Evolutionary conservation across 2,329 filamentous ascomycete species (phyloP).

Genomic region (Fusarium redolens): DNA sequence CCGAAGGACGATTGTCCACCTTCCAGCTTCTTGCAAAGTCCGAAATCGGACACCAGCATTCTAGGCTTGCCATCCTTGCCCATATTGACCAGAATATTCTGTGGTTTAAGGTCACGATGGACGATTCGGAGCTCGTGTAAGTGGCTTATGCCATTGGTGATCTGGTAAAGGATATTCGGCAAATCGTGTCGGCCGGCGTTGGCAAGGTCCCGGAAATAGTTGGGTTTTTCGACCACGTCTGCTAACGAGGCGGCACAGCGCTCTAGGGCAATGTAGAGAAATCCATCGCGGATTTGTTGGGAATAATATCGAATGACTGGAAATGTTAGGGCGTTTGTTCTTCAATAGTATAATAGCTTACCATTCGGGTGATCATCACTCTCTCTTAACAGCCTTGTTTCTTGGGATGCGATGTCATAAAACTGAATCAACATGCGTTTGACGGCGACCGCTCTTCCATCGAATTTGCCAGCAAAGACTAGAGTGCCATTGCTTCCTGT

Average conservation of each 20-base stretch:
- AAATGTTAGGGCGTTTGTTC: conserved; percentile 25
- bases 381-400: conserved; percentile 89
- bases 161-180: conserved; percentile 84
- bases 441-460: conserved; percentile 91
- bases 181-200: conserved; percentile 79
- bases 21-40: conserved; percentile 95
- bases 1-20: conserved; percentile 94
- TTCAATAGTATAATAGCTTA: conserved; percentile 46
- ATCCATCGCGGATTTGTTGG: conserved; percentile 87
- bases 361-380: conserved; percentile 94
- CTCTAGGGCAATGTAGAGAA: conserved; percentile 96
- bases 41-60: conserved; percentile 97
- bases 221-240: conserved; percentile 85
- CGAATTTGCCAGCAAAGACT: conserved; percentile 94
- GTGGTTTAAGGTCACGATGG: conserved; percentile 95
- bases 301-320: conserved; percentile 94
- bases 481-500: conserved; percentile 97
- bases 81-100: conserved; percentile 91
- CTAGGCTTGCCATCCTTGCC: conserved; percentile 77
- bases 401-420: conserved; percentile 93
- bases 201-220: conserved; percentile 75
- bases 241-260: conserved; percentile 93
- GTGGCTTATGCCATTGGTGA: conserved; percentile 88
- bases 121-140: conserved; percentile 94
- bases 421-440: conserved; percentile 98